These are phyloP conservation scores for Ustilago vetiveriae DNA, from an alignment of 1,284 basidiomycete species.

Conservation along the genomic window DNA sequence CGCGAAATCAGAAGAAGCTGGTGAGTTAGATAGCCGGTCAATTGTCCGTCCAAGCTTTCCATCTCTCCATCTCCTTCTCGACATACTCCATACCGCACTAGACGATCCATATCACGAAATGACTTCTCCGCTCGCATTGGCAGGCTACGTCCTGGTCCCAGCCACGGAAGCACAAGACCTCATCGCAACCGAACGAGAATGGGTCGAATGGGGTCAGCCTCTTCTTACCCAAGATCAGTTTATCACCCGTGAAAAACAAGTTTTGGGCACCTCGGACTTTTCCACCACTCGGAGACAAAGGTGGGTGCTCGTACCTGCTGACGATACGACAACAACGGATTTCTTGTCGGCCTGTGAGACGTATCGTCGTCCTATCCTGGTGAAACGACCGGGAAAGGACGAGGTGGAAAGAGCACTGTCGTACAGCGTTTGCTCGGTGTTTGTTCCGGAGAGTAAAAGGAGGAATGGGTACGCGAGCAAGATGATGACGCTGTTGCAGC, in stretches of 20 bases:
- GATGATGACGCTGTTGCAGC: conserved; percentile 73
- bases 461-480: conserved; percentile 71
- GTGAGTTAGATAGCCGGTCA: too few relatives aligned
- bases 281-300: conserved; percentile 14
- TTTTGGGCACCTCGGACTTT: conserved; percentile 24
- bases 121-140: too few relatives aligned
- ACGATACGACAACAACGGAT: conserved; percentile 25
- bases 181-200: conserved; percentile 34
- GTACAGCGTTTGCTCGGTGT: conserved; percentile 67
- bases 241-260: conserved; percentile 21
- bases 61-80: too few relatives aligned
- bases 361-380: conserved; percentile 31
- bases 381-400: conserved; percentile 7
- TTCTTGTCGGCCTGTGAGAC: conserved; percentile 38
- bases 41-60: too few relatives aligned
- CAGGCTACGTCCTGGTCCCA: conserved; percentile 22
- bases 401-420: conserved; percentile 22
- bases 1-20: too few relatives aligned
- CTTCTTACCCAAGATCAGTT: conserved; percentile 27
- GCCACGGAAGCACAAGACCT: conserved; percentile 31
- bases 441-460: conserved; percentile 70
- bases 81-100: too few relatives aligned
- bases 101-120: too few relatives aligned
- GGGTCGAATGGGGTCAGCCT: conserved; percentile 38
- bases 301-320: conserved; percentile 36